Evolutionary conservation across 768 basidiomycete genomes (phyloP).

Genomic region (Rhizopogon vulgaris): DNA sequence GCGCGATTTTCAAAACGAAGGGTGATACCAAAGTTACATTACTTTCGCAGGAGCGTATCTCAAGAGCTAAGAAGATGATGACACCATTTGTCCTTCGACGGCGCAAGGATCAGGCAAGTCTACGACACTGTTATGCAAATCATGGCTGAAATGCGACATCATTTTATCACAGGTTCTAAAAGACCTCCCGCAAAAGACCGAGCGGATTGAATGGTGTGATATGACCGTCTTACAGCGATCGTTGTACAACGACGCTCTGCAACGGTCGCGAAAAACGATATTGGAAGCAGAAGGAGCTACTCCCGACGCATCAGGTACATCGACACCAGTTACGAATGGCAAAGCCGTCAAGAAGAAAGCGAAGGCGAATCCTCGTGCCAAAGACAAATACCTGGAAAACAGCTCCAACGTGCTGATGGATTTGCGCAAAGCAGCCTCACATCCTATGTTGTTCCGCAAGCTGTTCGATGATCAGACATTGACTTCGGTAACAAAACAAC

Average conservation of each 20-base stretch:
- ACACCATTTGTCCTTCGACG: conserved; percentile 97
- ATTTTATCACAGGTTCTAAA: conserved; percentile 64
- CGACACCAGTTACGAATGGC: conserved; percentile 19
- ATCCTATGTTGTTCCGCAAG: conserved; percentile 93
- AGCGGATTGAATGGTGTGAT: conserved; percentile 92
- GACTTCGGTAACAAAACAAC: conserved; percentile 67
- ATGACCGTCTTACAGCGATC: conserved; percentile 80
- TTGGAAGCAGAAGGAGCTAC: conserved; percentile 36
- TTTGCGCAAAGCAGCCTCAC: conserved; percentile 90
- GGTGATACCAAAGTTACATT: conserved; percentile 86
- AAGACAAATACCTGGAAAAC: conserved; percentile 74
- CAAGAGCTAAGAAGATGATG: conserved; percentile 98
- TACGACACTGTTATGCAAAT: not conserved
- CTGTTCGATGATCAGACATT: conserved; percentile 75
- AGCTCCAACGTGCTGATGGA: conserved; percentile 96
- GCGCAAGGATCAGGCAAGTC: conserved; percentile 81
- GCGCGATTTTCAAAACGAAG: conserved; percentile 95
- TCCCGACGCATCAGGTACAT: conserved; percentile 24
- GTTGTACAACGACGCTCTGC: conserved; percentile 82
- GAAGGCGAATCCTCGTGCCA: conserved; percentile 37
- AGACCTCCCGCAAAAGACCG: conserved; percentile 88
- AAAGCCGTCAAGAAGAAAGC: conserved; percentile 25
- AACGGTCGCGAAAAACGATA: conserved; percentile 78
- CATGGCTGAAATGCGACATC: not conserved
- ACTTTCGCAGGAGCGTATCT: conserved; percentile 89